These are phyloP conservation scores for Pilasporangium apinafurcum DNA, from an alignment of 352 stramenopile species.

Conservation along the genomic window DNA sequence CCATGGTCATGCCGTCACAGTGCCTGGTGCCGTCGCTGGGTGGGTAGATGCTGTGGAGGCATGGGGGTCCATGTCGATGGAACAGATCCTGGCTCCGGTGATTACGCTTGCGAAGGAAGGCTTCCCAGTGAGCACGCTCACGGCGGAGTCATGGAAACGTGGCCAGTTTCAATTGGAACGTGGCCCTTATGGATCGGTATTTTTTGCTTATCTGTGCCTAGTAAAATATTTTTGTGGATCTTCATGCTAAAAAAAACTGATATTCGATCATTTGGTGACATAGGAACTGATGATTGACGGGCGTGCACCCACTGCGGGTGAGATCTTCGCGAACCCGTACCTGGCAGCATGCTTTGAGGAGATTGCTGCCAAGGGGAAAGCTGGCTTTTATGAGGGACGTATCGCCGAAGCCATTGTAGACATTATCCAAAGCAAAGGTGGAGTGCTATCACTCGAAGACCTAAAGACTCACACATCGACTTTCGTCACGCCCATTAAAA, in stretches of 20 bases:
- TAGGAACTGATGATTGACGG: slow-evolving; percentile 52
- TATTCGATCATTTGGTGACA: not conserved
- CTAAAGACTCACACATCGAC: slow-evolving; percentile 77
- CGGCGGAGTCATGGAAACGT: slow-evolving; percentile 77
- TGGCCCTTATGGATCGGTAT: slow-evolving; percentile 25
- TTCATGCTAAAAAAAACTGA: too few species aligned
- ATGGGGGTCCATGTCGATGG: slow-evolving; percentile 83
- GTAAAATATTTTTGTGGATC: too few species aligned
- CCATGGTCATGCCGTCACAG: slow-evolving; percentile 67
- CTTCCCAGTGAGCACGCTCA: slow-evolving; percentile 90
- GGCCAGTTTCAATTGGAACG: slow-evolving; percentile 64
- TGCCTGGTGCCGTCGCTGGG: slow-evolving; percentile 90
- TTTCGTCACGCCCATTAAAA: slow-evolving; percentile 90
- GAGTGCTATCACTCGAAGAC: slow-evolving; percentile 82
- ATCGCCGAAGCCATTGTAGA: slow-evolving; percentile 88
- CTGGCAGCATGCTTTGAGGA: slow-evolving; percentile 81
- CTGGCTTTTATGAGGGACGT: slow-evolving; percentile 79
- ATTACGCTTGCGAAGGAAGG: slow-evolving; percentile 89
- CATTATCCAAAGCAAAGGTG: slow-evolving; percentile 51
- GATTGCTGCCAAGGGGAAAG: slow-evolving; percentile 82
- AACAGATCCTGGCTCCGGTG: slow-evolving; percentile 85
- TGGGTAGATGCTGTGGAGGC: slow-evolving; percentile 89
- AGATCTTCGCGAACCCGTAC: slow-evolving; percentile 87
- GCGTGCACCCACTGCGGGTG: slow-evolving; percentile 42
- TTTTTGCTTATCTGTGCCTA: too few species aligned